These are phyloP conservation scores for Hypsizygus marmoreus DNA, from an alignment of 768 basidiomycete species.

Conservation along the genomic window DNA sequence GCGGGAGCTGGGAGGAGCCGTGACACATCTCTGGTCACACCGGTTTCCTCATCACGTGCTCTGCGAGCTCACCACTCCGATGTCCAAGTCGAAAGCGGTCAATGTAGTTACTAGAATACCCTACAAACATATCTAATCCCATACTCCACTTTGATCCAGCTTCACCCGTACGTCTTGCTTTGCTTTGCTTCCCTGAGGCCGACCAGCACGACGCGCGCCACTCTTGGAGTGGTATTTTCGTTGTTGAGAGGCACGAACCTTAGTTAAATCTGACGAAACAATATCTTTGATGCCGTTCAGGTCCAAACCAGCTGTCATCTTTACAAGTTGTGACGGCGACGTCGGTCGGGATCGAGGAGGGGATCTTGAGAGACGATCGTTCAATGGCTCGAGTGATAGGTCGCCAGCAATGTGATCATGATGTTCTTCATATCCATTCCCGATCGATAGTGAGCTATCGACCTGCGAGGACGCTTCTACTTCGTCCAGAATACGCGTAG, in stretches of 20 bases:
- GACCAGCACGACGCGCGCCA: slow-evolving; percentile 58
- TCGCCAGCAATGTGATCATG: neutral
- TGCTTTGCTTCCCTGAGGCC: slow-evolving; percentile 81
- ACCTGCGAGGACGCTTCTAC: neutral
- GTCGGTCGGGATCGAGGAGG: slow-evolving; percentile 52
- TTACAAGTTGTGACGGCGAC: slow-evolving; percentile 44
- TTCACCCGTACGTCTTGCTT: slow-evolving; percentile 75
- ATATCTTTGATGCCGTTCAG: slow-evolving; percentile 54
- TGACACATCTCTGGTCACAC: too few species aligned
- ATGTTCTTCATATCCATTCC: too few species aligned
- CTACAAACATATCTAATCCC: slow-evolving; percentile 45
- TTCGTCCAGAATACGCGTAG: slow-evolving; percentile 6
- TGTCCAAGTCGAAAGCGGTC: too few species aligned
- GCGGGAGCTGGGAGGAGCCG: too few species aligned
- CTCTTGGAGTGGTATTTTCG: slow-evolving; percentile 81
- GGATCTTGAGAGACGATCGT: slow-evolving; percentile 45
- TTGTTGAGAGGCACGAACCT: slow-evolving; percentile 60
- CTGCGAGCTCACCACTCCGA: too few species aligned
- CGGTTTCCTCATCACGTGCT: too few species aligned
- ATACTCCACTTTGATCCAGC: slow-evolving; percentile 58
- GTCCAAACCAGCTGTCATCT: slow-evolving; percentile 42
- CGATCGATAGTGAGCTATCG: too few species aligned
- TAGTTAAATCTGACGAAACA: slow-evolving; percentile 63
- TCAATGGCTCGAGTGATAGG: slow-evolving; percentile 23
- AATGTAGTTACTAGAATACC: too few species aligned